phyloP scores from a whole-genome alignment of 2,329 filamentous ascomycete genomes.

The Blumeria graminis region DNA sequence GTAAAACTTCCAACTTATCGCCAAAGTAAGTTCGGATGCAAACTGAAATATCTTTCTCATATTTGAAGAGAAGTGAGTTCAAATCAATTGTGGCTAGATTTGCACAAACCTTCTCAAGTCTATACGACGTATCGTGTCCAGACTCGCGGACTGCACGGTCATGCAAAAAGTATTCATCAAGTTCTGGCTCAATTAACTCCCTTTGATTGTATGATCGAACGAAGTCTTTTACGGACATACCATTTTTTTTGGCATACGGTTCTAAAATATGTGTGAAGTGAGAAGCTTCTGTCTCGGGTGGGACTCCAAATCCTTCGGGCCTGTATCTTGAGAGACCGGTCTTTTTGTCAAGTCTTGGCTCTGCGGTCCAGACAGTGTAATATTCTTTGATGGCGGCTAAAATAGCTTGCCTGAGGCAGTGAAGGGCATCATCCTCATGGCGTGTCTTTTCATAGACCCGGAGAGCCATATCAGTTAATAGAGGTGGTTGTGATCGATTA shows the following conservation, averaged over 20 bases:
- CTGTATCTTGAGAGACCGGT: slow-evolving; percentile 28
- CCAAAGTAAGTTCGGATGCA: slow-evolving; percentile 66
- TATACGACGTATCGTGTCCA: slow-evolving; percentile 88
- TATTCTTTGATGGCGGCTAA: slow-evolving; percentile 76
- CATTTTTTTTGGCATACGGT: slow-evolving; percentile 28
- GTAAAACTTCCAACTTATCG: slow-evolving; percentile 60
- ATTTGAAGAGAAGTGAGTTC: slow-evolving; percentile 89
- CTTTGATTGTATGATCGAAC: slow-evolving; percentile 70
- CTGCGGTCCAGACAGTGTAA: slow-evolving; percentile 14
- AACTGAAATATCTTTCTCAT: slow-evolving; percentile 78
- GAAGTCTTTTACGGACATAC: slow-evolving; percentile 62
- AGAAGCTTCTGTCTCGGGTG: slow-evolving; percentile 29
- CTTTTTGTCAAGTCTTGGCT: slow-evolving; percentile 23
- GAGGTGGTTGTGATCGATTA: slow-evolving; percentile 79
- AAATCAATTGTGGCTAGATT: slow-evolving; percentile 83
- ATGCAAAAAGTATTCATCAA: slow-evolving; percentile 90
- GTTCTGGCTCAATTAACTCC: slow-evolving; percentile 54
- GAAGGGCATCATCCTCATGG: slow-evolving; percentile 33
- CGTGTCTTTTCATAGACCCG: slow-evolving; percentile 86
- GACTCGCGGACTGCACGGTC: slow-evolving; percentile 90
- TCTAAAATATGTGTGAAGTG: slow-evolving; percentile 24
- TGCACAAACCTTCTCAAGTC: slow-evolving; percentile 67
- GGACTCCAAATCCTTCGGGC: slow-evolving; percentile 26
- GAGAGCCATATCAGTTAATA: slow-evolving; percentile 90
- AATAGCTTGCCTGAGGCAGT: slow-evolving; percentile 59